These are phyloP conservation scores for Yamadazyma dushanensis DNA, from an alignment of 1,139 yeast genomes.

Conservation along the genomic window DNA sequence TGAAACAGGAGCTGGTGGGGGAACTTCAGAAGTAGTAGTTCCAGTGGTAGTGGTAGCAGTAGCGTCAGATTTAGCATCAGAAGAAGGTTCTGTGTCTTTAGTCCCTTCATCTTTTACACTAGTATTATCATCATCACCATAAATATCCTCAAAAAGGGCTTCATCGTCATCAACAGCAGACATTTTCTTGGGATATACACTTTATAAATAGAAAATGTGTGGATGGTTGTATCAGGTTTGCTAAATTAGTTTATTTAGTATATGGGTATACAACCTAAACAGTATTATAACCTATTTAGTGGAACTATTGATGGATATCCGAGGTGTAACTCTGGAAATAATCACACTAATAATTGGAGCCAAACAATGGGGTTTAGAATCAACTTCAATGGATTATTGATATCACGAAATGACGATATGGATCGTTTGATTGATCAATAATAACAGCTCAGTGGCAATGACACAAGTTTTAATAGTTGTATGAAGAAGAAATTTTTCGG, in stretches of 20 bases:
- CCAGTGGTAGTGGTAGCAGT: slow-evolving; percentile 8
- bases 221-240: neutral
- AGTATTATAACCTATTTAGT: slow-evolving; percentile 1
- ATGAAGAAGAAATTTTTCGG: neutral
- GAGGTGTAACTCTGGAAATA: neutral
- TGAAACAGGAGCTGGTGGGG: slow-evolving; percentile 6
- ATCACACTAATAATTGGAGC: neutral
- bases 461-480: slow-evolving; percentile 1
- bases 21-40: slow-evolving; percentile 7
- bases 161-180: slow-evolving; percentile 80
- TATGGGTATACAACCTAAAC: slow-evolving; percentile 7
- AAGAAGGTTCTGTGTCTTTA: slow-evolving; percentile 1
- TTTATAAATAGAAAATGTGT: slow-evolving; percentile 1
- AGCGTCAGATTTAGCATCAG: slow-evolving; percentile 6
- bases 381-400: neutral
- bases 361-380: neutral
- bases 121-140: slow-evolving; percentile 26
- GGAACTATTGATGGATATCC: neutral
- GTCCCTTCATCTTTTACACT: neutral
- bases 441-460: slow-evolving; percentile 1
- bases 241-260: slow-evolving; percentile 9
- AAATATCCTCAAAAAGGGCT: slow-evolving; percentile 77
- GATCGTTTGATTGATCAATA: neutral
- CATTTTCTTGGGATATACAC: slow-evolving; percentile 36
- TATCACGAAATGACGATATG: neutral